Evolutionary conservation across 495 filamentous ascomycete genomes (phyloP), one percentile per base, ranked within the genome.

Genomic region (Daldinia childiae): DNA sequence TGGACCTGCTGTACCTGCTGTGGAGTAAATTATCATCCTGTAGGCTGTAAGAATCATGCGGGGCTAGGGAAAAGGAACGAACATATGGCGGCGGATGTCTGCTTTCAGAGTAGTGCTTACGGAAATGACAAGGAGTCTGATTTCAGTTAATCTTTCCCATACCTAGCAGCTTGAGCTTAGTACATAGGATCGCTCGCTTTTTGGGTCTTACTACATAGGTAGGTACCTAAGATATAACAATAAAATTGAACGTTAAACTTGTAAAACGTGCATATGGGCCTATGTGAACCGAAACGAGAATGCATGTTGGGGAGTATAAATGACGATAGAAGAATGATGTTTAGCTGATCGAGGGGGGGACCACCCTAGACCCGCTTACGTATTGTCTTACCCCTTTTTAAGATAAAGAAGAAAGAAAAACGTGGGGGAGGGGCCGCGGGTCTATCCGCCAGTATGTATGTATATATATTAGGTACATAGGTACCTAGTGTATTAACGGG

Each of bases 1-100:
- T 11, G 68, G 68, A 38, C 50, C 58, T 85, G 83, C 56, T 24
- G 30, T 48, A 1, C 43, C 43, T 9, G 43, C 43, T 3, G 43
- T 48, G 43, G 43, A 48, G 43, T 48, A 48, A 48, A 41, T 41
- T 17, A 41, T 17, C 39, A 24, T 21, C 43, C 14, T 41, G 1
- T 48, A 19, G 7, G 43, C 19, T 9, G 8, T 48, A 9, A n/a
- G n/a, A 48, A 6, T 48, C 3, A 12, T 48, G 43, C 43, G 43
- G 19, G 19, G 43, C 1, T 24, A 48, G 8, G 43, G 9, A 48
- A 19, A 21, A 21, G 9, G 19, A 19, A 19, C 8, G 17, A 21
- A 21, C 1, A 0, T 24, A 24, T 12, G 19, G 8, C n/a, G 9
- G 43, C 43, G 19, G 43, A 48, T 48, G 21, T 24, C 43, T 48